Percentiles rank a stretch among this genome's conserved stretches.
These are phyloP conservation scores for Hordeum vulgare DNA, from an alignment of 176 grass and related monocot species.

Conservation along the genomic window DNA sequence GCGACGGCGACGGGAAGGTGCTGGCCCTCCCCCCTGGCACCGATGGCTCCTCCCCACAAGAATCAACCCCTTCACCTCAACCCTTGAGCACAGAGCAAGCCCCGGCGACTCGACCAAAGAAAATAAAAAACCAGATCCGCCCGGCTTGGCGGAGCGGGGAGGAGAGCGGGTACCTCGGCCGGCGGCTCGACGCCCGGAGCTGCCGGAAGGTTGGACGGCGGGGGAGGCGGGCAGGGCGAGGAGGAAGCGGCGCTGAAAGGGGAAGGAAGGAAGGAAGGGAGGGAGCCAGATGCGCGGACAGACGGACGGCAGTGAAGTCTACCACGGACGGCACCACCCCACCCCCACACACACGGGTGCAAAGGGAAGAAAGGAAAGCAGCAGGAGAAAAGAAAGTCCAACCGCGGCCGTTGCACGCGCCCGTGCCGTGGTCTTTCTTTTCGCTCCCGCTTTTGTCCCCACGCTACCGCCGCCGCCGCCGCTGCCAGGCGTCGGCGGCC, in stretches of 20 bases:
- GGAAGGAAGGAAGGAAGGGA: neutral
- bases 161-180: conserved; percentile 10
- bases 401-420: neutral
- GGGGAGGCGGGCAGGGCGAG: neutral
- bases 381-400: neutral
- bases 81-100: neutral
- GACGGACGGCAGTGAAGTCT: conserved; percentile 16
- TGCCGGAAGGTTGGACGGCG: neutral
- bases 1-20: neutral
- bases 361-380: neutral
- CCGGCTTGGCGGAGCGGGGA: neutral
- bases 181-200: neutral
- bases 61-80: neutral
- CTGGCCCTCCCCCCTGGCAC: neutral
- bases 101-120: neutral
- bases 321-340: neutral
- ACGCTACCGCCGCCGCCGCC: neutral
- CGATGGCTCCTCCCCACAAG: neutral
- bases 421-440: conserved; percentile 21
- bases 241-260: conserved; percentile 27
- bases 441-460: conserved; percentile 10
- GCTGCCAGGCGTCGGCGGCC: neutral
- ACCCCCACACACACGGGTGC: neutral
- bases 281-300: conserved; percentile 32
- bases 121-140: conserved; percentile 20